phyloP scores from a whole-genome alignment of 345 rosid genomes.

The Gossypium australe region DNA sequence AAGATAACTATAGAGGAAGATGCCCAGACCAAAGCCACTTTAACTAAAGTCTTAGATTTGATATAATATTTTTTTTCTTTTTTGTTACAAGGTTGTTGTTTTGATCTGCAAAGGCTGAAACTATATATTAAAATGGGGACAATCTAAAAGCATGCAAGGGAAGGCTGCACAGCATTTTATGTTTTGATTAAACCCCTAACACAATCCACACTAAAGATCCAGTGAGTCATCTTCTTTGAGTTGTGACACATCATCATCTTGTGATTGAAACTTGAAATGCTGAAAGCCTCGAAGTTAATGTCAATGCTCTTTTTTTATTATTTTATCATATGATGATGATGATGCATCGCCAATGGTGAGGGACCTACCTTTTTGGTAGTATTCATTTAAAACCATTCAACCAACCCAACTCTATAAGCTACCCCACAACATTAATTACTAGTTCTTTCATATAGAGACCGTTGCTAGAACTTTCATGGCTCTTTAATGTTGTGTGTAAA shows the following conservation, averaged over 20 bases:
- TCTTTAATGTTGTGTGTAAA: too few species aligned
- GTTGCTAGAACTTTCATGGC: too few species aligned
- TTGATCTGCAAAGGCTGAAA: not conserved
- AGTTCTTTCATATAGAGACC: too few species aligned
- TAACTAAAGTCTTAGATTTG: not conserved
- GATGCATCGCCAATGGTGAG: not conserved
- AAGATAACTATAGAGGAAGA: not conserved
- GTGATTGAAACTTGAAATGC: not conserved
- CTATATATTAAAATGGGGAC: not conserved
- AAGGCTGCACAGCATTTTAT: not conserved
- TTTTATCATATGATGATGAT: not conserved
- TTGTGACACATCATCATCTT: not conserved
- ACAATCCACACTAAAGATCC: not conserved
- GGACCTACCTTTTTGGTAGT: not conserved
- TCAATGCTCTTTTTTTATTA: not conserved
- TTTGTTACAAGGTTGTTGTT: not conserved
- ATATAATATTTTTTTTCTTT: not conserved
- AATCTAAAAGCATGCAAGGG: not conserved
- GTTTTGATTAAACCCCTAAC: not conserved
- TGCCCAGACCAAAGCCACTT: conserved; percentile 22
- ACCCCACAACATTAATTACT: not conserved
- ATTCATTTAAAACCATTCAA: not conserved
- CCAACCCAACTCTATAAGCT: not conserved
- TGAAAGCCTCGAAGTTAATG: not conserved
- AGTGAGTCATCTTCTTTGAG: not conserved